Evolutionary conservation across 2,329 filamentous ascomycete genomes (phyloP).

Genomic region (Fusarium falciforme): DNA sequence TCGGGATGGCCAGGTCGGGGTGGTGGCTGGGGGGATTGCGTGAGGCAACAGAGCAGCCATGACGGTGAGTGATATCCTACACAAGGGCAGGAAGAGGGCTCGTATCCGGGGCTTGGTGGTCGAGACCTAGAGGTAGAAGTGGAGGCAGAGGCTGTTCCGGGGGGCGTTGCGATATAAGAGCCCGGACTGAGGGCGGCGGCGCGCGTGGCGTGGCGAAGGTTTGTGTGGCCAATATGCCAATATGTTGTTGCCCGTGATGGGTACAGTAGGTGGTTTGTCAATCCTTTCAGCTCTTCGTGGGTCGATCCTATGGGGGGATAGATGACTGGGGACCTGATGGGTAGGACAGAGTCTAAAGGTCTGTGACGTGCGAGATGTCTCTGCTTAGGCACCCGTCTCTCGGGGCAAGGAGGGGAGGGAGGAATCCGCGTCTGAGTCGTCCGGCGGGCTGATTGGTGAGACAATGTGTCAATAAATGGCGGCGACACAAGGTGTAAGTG

Average conservation of each 20-base stretch:
- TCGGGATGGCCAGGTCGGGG: slow-evolving; percentile 24
- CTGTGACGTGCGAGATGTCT: slow-evolving; percentile 33
- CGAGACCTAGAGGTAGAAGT: slow-evolving; percentile 13
- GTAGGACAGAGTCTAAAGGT: slow-evolving; percentile 20
- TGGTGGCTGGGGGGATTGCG: slow-evolving; percentile 22
- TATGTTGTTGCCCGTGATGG: slow-evolving; percentile 26
- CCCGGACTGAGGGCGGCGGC: slow-evolving; percentile 33
- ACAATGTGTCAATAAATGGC: slow-evolving; percentile 33
- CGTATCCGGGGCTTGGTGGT: slow-evolving; percentile 10
- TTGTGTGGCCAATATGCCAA: slow-evolving; percentile 39
- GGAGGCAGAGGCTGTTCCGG: slow-evolving; percentile 25
- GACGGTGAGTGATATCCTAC: slow-evolving; percentile 1
- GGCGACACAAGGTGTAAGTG: slow-evolving; percentile 29
- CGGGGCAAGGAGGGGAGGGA: slow-evolving; percentile 20
- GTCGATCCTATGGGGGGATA: slow-evolving; percentile 18
- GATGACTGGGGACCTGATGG: not conserved
- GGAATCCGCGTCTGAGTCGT: slow-evolving; percentile 30
- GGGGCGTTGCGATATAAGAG: slow-evolving; percentile 39
- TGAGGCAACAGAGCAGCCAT: slow-evolving; percentile 38
- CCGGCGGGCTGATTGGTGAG: slow-evolving; percentile 32
- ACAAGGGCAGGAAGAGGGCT: slow-evolving; percentile 2
- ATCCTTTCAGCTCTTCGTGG: slow-evolving; percentile 30
- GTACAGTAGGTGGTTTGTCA: slow-evolving; percentile 1
- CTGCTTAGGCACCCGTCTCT: slow-evolving; percentile 17
- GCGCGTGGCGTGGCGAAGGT: slow-evolving; percentile 36